Evolutionary conservation across 495 filamentous ascomycete genomes (phyloP).

Genomic region (Annulohypoxylon nitens): DNA sequence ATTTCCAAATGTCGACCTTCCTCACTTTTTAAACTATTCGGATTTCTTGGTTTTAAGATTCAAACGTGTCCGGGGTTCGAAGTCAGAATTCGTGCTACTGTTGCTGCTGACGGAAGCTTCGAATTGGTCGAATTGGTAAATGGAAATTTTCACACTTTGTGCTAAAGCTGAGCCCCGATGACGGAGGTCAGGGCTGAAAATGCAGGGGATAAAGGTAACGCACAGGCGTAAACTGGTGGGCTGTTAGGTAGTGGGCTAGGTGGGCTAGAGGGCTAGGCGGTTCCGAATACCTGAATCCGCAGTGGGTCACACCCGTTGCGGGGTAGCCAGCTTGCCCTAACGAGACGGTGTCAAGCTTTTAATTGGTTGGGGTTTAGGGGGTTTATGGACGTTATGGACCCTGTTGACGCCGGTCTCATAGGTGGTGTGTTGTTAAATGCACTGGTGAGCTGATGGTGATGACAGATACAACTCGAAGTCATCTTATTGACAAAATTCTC

Average conservation of each 20-base stretch:
- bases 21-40: neutral
- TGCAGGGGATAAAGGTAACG: neutral
- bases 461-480: constrained; percentile 6
- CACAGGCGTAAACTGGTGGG: neutral
- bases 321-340: constrained; percentile 44
- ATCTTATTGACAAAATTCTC: neutral
- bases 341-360: constrained; percentile 23
- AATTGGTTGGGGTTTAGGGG: constrained; percentile 23
- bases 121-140: constrained; percentile 25
- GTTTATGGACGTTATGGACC: too few species aligned
- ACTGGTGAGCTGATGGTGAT: neutral
- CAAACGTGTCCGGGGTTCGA: neutral
- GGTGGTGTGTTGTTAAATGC: neutral
- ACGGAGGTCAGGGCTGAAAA: constrained; percentile 31
- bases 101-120: constrained; percentile 23
- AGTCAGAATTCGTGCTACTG: neutral
- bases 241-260: neutral
- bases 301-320: constrained; percentile 28
- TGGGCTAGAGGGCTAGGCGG: neutral
- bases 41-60: neutral
- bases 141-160: constrained; percentile 42
- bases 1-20: neutral
- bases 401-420: neutral
- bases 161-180: constrained; percentile 40
- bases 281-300: constrained; percentile 13